phyloP scores from a whole-genome alignment of 2,329 filamentous ascomycete species.

The Penicillium sp. region DNA sequence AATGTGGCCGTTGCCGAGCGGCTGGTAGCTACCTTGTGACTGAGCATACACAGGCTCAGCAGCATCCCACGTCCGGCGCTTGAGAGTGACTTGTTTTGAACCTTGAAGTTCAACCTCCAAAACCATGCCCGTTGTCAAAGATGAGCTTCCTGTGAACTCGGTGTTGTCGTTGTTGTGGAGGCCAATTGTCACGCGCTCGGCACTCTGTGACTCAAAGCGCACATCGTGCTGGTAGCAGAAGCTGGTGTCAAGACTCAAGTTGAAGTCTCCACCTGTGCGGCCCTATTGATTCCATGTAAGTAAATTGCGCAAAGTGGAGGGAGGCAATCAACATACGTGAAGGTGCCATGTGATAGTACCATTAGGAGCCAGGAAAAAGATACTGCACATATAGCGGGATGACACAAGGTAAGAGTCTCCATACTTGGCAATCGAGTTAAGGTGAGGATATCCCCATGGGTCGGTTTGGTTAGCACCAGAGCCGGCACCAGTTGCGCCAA shows the following conservation, averaged over 20 bases:
- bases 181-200: conserved; percentile 27
- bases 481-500: neutral
- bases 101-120: conserved; percentile 22
- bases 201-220: conserved; percentile 30
- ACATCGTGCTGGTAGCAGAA: conserved; percentile 35
- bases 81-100: conserved; percentile 15
- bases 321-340: conserved; percentile 11
- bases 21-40: conserved; percentile 29
- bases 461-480: conserved; percentile 10
- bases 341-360: conserved; percentile 30
- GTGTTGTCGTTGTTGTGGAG: conserved; percentile 33
- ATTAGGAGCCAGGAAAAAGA: conserved; percentile 23
- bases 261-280: conserved; percentile 27
- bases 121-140: conserved; percentile 23
- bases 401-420: conserved; percentile 24
- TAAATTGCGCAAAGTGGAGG: neutral
- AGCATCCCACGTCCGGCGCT: conserved; percentile 20
- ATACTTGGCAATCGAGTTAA: conserved; percentile 25
- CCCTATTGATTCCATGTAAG: conserved; percentile 12
- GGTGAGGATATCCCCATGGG: conserved; percentile 25
- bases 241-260: conserved; percentile 13
- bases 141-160: conserved; percentile 30
- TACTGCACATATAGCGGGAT: conserved; percentile 23
- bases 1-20: conserved; percentile 23
- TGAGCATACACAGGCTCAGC: conserved; percentile 22